phyloP scores from a whole-genome alignment of 2,329 filamentous ascomycete species.

The Anthostomella pinea region DNA sequence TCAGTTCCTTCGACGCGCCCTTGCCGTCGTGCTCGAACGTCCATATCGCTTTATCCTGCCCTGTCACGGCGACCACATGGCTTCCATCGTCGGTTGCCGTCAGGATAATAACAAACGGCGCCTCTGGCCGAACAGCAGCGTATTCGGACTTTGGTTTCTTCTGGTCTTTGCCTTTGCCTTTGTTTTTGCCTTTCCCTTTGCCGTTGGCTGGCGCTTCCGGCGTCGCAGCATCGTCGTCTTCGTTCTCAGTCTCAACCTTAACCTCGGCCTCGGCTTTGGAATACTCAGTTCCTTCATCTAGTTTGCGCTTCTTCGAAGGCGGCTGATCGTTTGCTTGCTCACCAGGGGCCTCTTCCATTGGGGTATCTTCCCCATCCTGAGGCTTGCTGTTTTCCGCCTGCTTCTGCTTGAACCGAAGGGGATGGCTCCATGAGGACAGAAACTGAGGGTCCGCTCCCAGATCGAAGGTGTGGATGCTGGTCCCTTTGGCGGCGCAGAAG shows the following conservation, averaged over 20 bases:
- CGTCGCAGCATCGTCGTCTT: slow-evolving; percentile 2
- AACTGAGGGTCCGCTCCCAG: slow-evolving; percentile 31
- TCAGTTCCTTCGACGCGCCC: slow-evolving; percentile 64
- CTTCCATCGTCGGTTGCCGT: slow-evolving; percentile 60
- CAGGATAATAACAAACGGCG: slow-evolving; percentile 68
- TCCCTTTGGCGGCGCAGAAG: slow-evolving; percentile 72
- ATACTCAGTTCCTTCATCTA: slow-evolving; percentile 12
- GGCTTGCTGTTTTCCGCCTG: slow-evolving; percentile 7
- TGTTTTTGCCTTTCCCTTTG: no score
- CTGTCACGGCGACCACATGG: slow-evolving; percentile 74
- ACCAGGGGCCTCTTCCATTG: slow-evolving; percentile 2
- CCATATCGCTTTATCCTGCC: slow-evolving; percentile 88
- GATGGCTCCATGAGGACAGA: slow-evolving; percentile 28
- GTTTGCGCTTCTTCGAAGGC: slow-evolving; percentile 23
- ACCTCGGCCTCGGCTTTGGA: slow-evolving; percentile 3
- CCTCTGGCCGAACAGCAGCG: slow-evolving; percentile 35
- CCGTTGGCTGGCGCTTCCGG: slow-evolving; percentile 13
- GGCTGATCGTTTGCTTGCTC: slow-evolving; percentile 19
- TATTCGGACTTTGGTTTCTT: slow-evolving; percentile 33
- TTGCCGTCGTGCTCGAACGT: slow-evolving; percentile 68
- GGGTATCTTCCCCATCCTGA: slow-evolving; percentile 6
- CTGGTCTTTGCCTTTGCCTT: slow-evolving; percentile 17
- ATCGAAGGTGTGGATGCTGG: slow-evolving; percentile 66
- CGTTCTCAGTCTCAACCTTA: neutral
- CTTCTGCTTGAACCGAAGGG: slow-evolving; percentile 14